Evolutionary conservation across 192 early-diverging fungal genomes (phyloP).

Genomic region (Mortierella claussenii): DNA sequence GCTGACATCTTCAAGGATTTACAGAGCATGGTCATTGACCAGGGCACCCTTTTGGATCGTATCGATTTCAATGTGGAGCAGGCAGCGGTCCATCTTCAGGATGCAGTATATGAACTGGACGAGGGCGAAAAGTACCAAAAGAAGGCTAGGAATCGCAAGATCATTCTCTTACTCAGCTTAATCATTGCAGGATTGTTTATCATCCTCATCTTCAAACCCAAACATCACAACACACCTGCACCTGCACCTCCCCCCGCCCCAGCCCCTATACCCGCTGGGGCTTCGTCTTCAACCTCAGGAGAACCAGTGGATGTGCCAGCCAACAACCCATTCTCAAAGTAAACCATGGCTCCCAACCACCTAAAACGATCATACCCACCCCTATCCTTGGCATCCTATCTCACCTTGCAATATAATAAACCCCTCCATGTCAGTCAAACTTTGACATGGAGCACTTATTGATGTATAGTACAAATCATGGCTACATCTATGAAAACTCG

Average conservation of each 20-base stretch:
- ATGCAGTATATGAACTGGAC: conserved; percentile 85
- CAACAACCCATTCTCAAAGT: not conserved
- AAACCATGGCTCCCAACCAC: too few species aligned
- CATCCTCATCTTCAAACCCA: conserved; percentile 78
- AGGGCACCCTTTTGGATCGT: conserved; percentile 95
- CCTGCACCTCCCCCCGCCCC: not conserved
- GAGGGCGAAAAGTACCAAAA: conserved; percentile 87
- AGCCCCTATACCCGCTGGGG: not conserved
- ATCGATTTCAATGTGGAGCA: conserved; percentile 98
- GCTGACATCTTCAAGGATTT: conserved; percentile 94
- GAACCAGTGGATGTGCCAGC: not conserved
- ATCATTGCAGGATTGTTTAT: conserved; percentile 84
- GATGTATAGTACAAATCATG: too few species aligned
- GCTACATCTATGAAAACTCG: too few species aligned
- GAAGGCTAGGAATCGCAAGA: conserved; percentile 81
- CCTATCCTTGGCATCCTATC: too few species aligned
- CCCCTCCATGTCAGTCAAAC: too few species aligned
- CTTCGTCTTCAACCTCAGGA: too few species aligned
- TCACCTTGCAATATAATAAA: too few species aligned
- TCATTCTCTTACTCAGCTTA: conserved; percentile 82
- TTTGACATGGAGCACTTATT: too few species aligned
- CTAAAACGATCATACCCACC: too few species aligned
- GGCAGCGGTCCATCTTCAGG: conserved; percentile 79
- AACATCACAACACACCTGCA: conserved; percentile 9
- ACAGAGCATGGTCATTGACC: conserved; percentile 97